phyloP scores from a whole-genome alignment of 306 rosid genomes.

The Cucurbita argyrosperma region DNA sequence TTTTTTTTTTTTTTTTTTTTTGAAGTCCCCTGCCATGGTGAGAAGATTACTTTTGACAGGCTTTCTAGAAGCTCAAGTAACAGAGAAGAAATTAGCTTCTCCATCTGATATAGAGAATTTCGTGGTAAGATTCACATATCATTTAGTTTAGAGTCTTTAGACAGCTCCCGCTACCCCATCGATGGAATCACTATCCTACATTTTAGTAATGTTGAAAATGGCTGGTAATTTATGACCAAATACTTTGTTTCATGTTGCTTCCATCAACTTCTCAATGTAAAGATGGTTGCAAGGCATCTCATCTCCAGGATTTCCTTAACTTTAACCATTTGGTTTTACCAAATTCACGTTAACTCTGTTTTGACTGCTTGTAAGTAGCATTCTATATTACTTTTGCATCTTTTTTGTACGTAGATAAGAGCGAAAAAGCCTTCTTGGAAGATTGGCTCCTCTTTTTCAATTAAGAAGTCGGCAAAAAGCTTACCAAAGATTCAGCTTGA shows the following conservation, averaged over 20 bases:
- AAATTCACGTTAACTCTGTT: not conserved
- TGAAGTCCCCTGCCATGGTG: constrained; percentile 42
- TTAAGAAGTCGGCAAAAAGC: constrained; percentile 21
- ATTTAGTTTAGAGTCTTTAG: not conserved
- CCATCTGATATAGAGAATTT: constrained; percentile 12
- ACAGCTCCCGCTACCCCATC: not conserved
- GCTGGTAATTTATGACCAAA: not conserved
- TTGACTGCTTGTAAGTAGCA: not conserved
- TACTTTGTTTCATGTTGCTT: not conserved
- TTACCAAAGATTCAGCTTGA: constrained; percentile 48
- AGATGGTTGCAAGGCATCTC: not conserved
- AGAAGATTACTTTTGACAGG: constrained; percentile 62
- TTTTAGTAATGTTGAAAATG: not conserved
- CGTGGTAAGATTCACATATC: constrained; percentile 32
- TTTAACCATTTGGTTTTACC: not conserved
- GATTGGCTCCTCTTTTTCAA: constrained; percentile 7
- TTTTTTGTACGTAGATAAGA: constrained; percentile 1
- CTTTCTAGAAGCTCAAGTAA: constrained; percentile 46
- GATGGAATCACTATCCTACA: not conserved
- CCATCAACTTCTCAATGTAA: not conserved
- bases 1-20: not conserved
- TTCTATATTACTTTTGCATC: not conserved
- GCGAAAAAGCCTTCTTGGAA: constrained; percentile 11
- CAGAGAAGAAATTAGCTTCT: constrained; percentile 23
- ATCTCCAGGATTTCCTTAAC: not conserved